Conservation (phyloP, 2,329 filamentous ascomycete species). For the Didymellaceae sp. region DNA sequence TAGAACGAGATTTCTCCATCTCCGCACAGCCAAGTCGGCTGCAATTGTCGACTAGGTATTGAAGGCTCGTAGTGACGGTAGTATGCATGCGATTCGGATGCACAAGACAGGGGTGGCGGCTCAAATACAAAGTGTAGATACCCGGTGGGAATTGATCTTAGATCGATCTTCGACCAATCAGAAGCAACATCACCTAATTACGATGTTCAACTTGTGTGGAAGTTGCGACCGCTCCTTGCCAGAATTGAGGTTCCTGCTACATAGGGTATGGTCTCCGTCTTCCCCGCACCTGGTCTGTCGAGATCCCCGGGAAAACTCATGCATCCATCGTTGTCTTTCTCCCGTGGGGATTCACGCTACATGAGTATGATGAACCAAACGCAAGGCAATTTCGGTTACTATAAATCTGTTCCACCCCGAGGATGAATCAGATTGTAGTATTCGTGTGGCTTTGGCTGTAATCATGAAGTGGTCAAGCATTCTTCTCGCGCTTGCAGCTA, state of each 20-base stretch:
- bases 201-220: neutral
- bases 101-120: neutral
- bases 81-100: neutral
- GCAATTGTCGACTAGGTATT: neutral
- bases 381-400: neutral
- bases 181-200: neutral
- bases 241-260: neutral
- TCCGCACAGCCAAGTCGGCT: slow-evolving; percentile 1
- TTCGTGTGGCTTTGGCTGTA: neutral
- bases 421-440: neutral
- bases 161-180: neutral
- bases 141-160: slow-evolving; percentile 2
- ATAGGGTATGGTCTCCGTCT: neutral
- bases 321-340: neutral
- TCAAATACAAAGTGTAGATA: slow-evolving; percentile 1
- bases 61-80: neutral
- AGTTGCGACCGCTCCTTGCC: neutral
- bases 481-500: neutral
- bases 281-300: neutral
- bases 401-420: neutral
- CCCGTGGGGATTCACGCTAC: neutral
- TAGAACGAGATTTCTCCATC: neutral
- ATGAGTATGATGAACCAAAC: neutral
- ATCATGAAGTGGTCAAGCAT: slow-evolving; percentile 1
- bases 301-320: neutral